phyloP scores from a whole-genome alignment of 768 basidiomycete genomes.

The Boletus fagicola region DNA sequence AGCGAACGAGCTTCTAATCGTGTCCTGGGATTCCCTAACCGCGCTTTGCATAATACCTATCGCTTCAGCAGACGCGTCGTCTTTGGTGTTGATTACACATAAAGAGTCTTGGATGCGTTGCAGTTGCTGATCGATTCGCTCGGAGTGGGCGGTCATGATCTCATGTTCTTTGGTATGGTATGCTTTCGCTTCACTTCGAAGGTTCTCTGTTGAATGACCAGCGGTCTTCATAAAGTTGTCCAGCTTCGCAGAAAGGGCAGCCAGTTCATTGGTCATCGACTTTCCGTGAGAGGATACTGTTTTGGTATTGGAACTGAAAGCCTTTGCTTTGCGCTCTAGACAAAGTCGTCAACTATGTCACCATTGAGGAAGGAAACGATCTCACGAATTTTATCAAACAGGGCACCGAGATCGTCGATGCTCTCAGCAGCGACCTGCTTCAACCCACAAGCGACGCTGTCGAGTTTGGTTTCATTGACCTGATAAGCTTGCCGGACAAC shows the following conservation, averaged over 20 bases:
- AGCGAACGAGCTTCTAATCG: conserved; percentile 49
- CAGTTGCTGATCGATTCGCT: conserved; percentile 58
- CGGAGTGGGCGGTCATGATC: conserved; percentile 47
- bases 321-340: conserved; percentile 69
- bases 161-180: conserved; percentile 58
- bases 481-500: conserved; percentile 77
- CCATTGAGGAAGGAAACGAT: neutral
- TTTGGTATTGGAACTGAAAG: conserved; percentile 63
- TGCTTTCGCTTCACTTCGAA: conserved; percentile 55
- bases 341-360: conserved; percentile 8
- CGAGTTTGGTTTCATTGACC: conserved; percentile 64
- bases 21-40: conserved; percentile 52
- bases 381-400: conserved; percentile 85
- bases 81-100: conserved; percentile 52
- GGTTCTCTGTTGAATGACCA: conserved; percentile 47
- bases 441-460: conserved; percentile 69
- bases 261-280: conserved; percentile 52
- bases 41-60: conserved; percentile 46
- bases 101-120: conserved; percentile 52
- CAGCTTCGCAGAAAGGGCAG: conserved; percentile 54
- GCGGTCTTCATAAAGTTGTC: conserved; percentile 60
- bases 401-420: conserved; percentile 61
- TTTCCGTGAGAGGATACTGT: conserved; percentile 63
- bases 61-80: conserved; percentile 53
- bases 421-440: conserved; percentile 67